phyloP scores from a whole-genome alignment of 2,329 filamentous ascomycete genomes.

The Xylaria sp. region DNA sequence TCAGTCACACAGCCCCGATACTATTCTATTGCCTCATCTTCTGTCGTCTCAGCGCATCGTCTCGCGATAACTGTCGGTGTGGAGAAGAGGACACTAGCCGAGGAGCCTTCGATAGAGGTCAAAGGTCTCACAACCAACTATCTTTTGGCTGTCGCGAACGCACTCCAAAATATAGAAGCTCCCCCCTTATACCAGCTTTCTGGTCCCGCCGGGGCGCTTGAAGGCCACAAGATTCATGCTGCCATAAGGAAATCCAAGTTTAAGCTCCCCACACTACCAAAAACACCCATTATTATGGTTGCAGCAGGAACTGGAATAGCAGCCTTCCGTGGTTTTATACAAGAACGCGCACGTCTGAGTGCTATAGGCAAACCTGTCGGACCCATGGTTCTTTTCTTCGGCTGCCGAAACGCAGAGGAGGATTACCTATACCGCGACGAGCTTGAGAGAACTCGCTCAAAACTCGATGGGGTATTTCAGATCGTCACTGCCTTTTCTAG shows the following conservation, averaged over 20 bases:
- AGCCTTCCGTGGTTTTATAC: conserved; percentile 13
- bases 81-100: conserved; percentile 3
- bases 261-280: conserved; percentile 8
- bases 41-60: neutral
- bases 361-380: neutral
- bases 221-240: conserved; percentile 8
- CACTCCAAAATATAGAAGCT: neutral
- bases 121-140: conserved; percentile 14
- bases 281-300: neutral
- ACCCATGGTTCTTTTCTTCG: conserved; percentile 8
- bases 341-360: conserved; percentile 6
- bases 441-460: neutral
- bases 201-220: neutral
- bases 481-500: conserved; percentile 9
- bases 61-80: conserved; percentile 14
- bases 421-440: conserved; percentile 11
- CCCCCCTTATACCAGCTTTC: neutral
- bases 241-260: conserved; percentile 12
- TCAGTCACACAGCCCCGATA: neutral
- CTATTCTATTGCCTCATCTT: conserved; percentile 14
- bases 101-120: neutral
- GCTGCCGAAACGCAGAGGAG: conserved; percentile 13
- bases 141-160: neutral
- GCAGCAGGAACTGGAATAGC: conserved; percentile 17
- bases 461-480: neutral